Percentiles rank a stretch among this genome's conserved stretches.
These are phyloP conservation scores for Lasiodiplodia citricola DNA, from an alignment of 2,329 filamentous ascomycete genomes.

Conservation along the genomic window DNA sequence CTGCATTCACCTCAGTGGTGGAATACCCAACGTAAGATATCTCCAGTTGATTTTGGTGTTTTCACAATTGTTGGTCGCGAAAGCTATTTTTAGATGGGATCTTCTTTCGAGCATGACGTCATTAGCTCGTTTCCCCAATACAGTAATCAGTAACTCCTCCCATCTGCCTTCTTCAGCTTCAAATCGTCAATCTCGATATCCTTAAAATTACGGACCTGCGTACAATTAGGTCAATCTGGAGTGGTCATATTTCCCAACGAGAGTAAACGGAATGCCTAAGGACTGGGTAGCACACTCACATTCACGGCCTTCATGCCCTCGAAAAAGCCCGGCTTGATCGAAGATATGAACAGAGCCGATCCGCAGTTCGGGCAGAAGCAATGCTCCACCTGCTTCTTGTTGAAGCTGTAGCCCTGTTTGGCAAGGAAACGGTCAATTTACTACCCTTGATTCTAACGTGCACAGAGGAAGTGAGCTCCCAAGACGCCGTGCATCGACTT, in stretches of 20 bases:
- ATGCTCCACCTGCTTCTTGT: conserved; percentile 33
- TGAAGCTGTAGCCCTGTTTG: conserved; percentile 37
- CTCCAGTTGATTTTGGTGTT: neutral
- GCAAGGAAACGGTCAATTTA: neutral
- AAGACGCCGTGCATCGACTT: neutral
- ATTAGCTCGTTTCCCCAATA: neutral
- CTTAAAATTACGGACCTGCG: conserved; percentile 34
- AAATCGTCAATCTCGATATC: conserved; percentile 37
- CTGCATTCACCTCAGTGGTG: neutral
- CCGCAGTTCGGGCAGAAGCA: conserved; percentile 42
- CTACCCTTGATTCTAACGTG: neutral
- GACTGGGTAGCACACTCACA: conserved; percentile 29
- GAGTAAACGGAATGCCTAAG: too few relatives aligned
- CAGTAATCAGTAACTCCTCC: conserved; percentile 31
- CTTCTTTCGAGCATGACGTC: neutral
- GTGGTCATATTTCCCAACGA: neutral
- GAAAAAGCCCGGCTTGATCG: conserved; percentile 30
- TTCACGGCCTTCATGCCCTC: conserved; percentile 35
- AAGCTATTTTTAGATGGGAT: conserved; percentile 3
- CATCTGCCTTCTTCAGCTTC: conserved; percentile 35
- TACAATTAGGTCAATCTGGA: neutral
- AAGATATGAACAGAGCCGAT: conserved; percentile 34
- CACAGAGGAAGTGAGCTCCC: neutral
- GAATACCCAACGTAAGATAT: conserved; percentile 4
- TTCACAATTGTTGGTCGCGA: neutral